A percentile compares a stretch with the other conserved stretches of the same genome.
Conservation (phyloP, 2,329 filamentous ascomycete genomes). For the Emericellopsis atlantica region DNA sequence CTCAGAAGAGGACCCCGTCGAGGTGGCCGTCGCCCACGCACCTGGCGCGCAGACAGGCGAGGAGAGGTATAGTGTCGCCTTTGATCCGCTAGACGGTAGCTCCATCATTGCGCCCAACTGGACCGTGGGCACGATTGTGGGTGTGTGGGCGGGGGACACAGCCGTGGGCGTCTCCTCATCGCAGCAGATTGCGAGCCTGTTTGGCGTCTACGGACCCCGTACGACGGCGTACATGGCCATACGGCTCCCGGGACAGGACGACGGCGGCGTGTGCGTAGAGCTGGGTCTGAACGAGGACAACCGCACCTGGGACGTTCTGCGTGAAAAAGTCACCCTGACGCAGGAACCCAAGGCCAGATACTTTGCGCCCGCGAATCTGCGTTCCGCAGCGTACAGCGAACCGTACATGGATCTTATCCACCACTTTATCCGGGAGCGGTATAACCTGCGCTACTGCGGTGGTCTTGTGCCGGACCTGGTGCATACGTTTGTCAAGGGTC, state of each 20-base stretch:
- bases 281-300: conserved; percentile 2
- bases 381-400: conserved; percentile 37
- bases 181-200: conserved; percentile 33
- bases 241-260: conserved; percentile 24
- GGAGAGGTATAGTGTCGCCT: conserved; percentile 45
- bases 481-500: conserved; percentile 46
- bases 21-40: conserved; percentile 17
- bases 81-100: conserved; percentile 51
- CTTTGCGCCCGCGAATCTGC: conserved; percentile 50
- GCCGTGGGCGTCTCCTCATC: conserved; percentile 26
- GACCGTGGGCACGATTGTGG: conserved; percentile 46
- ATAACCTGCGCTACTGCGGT: conserved; percentile 47
- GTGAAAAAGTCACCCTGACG: conserved; percentile 23
- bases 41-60: background rate
- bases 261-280: conserved; percentile 1
- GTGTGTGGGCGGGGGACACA: conserved; percentile 40
- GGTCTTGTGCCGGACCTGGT: conserved; percentile 49
- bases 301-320: conserved; percentile 23
- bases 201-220: conserved; percentile 42
- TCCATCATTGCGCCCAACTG: conserved; percentile 47
- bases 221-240: conserved; percentile 43
- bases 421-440: conserved; percentile 35
- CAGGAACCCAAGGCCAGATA: conserved; percentile 34
- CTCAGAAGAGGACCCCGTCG: conserved; percentile 49
- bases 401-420: conserved; percentile 35